Conservation (phyloP, 371 early-diverging fungal genomes). For the Saksenaea oblongispora region DNA sequence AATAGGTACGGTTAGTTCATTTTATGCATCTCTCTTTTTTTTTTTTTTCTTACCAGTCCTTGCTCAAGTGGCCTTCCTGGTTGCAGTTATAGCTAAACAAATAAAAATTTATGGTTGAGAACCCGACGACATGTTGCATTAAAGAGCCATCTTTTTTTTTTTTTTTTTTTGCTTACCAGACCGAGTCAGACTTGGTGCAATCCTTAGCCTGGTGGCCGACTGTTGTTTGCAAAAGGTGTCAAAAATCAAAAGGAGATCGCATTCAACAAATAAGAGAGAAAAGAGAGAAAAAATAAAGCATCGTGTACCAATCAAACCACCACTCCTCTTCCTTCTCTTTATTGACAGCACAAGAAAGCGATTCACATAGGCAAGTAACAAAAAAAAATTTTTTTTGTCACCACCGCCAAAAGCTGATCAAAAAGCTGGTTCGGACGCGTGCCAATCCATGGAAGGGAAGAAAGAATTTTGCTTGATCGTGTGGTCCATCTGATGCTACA, state of each 20-base stretch:
- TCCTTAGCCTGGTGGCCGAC: conserved; percentile 70
- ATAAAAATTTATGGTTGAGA: conserved; percentile 5
- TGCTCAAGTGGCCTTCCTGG: conserved; percentile 60
- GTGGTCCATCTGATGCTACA: background rate
- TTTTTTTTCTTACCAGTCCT: conserved; percentile 43
- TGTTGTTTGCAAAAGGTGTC: conserved; percentile 22
- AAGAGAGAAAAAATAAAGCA: conserved; percentile 8
- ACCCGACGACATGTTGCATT: background rate
- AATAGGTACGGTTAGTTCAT: background rate
- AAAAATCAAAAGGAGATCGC: conserved; percentile 6
- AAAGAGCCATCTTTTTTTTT: background rate
- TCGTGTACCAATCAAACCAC: conserved; percentile 1
- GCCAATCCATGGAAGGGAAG: background rate
- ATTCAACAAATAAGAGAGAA: background rate
- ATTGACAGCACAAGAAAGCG: conserved; percentile 1
- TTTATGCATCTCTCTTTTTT: background rate
- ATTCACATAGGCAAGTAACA: conserved; percentile 1
- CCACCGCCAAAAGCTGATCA: background rate
- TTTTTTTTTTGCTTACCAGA: conserved; percentile 53
- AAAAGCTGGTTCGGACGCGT: background rate
- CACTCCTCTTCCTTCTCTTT: conserved; percentile 1
- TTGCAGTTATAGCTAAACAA: conserved; percentile 60
- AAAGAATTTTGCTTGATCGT: background rate
- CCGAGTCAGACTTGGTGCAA: conserved; percentile 54
- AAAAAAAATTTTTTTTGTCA: background rate